Conservation (phyloP, 1,284 basidiomycete genomes). For the Gastroboletus turbinatus region DNA sequence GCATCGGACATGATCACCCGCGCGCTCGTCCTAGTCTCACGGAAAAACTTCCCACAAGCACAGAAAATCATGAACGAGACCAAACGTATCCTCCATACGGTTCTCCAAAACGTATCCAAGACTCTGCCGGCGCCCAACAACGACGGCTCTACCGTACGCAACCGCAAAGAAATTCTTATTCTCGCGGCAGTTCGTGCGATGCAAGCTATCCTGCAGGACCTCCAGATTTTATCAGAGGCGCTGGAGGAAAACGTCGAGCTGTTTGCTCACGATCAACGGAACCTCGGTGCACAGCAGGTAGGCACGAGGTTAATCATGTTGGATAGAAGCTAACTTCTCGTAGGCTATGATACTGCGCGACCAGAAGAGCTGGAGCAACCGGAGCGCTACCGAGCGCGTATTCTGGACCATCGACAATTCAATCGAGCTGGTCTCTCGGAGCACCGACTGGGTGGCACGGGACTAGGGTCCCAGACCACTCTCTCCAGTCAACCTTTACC, state of each 20-base stretch:
- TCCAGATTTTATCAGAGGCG: conserved; percentile 82
- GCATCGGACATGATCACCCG: conserved; percentile 94
- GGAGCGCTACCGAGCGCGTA: conserved; percentile 82
- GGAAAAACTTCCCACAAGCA: conserved; percentile 85
- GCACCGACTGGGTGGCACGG: conserved; percentile 79
- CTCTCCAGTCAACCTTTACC: neutral
- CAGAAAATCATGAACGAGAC: conserved; percentile 88
- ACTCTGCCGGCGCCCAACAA: conserved; percentile 56
- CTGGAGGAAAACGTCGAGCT: conserved; percentile 86
- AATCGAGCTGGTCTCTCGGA: conserved; percentile 77
- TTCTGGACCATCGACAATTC: conserved; percentile 90
- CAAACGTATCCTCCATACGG: conserved; percentile 81
- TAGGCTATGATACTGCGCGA: conserved; percentile 91
- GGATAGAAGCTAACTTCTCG: neutral
- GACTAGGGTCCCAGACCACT: conserved; percentile 41
- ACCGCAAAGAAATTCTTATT: conserved; percentile 73
- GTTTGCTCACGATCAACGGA: conserved; percentile 87
- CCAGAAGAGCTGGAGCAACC: conserved; percentile 89
- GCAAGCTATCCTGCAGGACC: conserved; percentile 80
- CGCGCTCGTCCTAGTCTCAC: conserved; percentile 83
- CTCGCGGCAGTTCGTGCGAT: conserved; percentile 73
- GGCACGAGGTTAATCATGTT: conserved; percentile 23
- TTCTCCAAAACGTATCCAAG: conserved; percentile 78
- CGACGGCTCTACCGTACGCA: conserved; percentile 50
- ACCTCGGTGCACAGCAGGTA: conserved; percentile 92